Evolutionary conservation across 2,329 filamentous ascomycete genomes (phyloP).

Genomic region (Bipolaris bicolor): DNA sequence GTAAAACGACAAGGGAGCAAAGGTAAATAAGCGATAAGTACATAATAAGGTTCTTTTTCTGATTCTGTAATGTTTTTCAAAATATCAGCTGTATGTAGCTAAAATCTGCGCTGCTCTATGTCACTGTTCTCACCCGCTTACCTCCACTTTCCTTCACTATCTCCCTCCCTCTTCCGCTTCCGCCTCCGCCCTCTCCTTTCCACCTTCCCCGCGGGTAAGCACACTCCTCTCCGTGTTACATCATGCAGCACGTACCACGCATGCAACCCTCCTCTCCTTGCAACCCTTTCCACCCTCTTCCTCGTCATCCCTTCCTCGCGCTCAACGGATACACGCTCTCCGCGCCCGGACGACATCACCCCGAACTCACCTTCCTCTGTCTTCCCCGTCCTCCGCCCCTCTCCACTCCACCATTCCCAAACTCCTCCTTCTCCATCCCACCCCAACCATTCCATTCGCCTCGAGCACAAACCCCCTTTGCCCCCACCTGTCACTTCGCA

Average conservation of each 20-base stretch:
- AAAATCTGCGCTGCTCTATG: too few relatives aligned
- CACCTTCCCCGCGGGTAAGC: too few relatives aligned
- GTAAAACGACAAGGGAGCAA: conserved; percentile 6
- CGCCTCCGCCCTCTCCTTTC: not conserved
- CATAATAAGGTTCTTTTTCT: not conserved
- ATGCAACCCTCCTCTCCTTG: not conserved
- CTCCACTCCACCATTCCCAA: not conserved
- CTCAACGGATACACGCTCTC: too few relatives aligned
- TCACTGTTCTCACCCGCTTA: too few relatives aligned
- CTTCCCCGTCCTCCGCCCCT: not conserved
- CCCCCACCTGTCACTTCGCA: too few relatives aligned
- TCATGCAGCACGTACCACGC: too few relatives aligned
- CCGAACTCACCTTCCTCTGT: too few relatives aligned
- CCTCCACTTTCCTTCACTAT: not conserved
- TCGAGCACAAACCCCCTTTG: not conserved
- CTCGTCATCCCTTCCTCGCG: too few relatives aligned
- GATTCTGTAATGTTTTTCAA: not conserved
- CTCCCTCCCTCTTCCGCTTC: not conserved
- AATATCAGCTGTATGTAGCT: not conserved
- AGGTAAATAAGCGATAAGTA: not conserved
- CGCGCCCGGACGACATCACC: too few relatives aligned
- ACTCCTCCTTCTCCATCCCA: not conserved
- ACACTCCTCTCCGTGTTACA: too few relatives aligned
- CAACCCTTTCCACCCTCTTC: not conserved
- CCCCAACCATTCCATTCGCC: not conserved